These are phyloP conservation scores for Penicillium sp. DNA, from an alignment of 2,329 filamentous ascomycete species.

Conservation along the genomic window DNA sequence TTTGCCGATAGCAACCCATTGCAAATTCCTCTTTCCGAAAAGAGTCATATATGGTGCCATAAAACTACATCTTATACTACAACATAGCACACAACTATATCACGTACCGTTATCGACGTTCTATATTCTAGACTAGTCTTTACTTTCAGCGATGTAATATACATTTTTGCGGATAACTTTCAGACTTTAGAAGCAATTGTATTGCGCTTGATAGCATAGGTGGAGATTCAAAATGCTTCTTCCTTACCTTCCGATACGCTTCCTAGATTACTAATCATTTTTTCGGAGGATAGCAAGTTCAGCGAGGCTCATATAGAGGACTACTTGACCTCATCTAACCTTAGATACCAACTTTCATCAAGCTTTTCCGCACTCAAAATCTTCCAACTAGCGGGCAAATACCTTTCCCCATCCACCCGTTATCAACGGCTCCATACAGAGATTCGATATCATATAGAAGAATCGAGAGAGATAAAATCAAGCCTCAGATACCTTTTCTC, in stretches of 20 bases:
- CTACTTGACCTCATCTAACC: neutral
- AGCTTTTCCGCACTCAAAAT: conserved; percentile 5
- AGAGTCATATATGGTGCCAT: conserved; percentile 8
- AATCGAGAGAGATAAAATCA: neutral
- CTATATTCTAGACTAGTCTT: conserved; percentile 10
- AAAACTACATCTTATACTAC: conserved; percentile 6
- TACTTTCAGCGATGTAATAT: conserved; percentile 10
- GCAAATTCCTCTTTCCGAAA: neutral
- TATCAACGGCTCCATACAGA: conserved; percentile 5
- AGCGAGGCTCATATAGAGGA: neutral
- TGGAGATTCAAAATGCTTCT: conserved; percentile 6
- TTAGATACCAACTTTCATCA: neutral
- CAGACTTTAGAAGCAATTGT: conserved; percentile 1
- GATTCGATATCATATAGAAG: conserved; percentile 2
- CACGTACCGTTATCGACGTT: conserved; percentile 3
- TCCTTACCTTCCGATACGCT: neutral
- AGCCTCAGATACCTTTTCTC: neutral
- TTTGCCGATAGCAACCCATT: conserved; percentile 11
- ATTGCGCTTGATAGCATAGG: conserved; percentile 3
- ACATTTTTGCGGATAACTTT: conserved; percentile 13
- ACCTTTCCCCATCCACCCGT: conserved; percentile 7
- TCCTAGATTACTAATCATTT: conserved; percentile 7
- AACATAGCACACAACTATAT: conserved; percentile 1
- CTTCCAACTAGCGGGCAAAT: conserved; percentile 7
- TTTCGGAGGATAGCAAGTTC: conserved; percentile 5